Evolutionary conservation across 768 basidiomycete genomes (phyloP), one percentile per base, ranked within the genome.

Genomic region (Mycena kentingensis): DNA sequence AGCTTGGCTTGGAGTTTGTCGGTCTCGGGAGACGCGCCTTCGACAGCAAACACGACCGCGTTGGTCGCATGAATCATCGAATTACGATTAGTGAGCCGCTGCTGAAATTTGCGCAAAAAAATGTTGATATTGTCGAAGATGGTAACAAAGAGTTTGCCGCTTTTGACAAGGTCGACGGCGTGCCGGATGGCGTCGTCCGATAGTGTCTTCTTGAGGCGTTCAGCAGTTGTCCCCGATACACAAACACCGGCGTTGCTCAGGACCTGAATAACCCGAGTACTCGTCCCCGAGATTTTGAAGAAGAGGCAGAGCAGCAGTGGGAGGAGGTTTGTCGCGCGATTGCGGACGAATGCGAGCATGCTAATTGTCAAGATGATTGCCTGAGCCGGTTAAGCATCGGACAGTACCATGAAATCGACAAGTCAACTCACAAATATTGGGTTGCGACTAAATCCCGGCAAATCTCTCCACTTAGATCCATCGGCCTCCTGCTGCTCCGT

Each of bases 91-190:
- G 60, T 61, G 15, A 71, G 12, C 10, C 63, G 57, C 42, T 71
- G 68, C 38, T 69, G 58, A 19, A 51, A 61, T 54, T 70, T 69
- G 22, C 65, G 61, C 1, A 69, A 50, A 43, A 63, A 70, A 34
- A 71, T 59, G 38, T 71, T 71, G 63, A 70, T 68, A 50, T 71
- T 70, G 51, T 71, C 67, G 51, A 68, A 70, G 16, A 67, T 64
- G 19, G 52, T 48, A 36, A 49, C 55, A 25, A 60, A 63, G 5
- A 60, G 41, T 13, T 54, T 19, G 26, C 58, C 54, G n/a, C 61
- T 61, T 18, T 38, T 58, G 18, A 69, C 60, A 5, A 68, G 59
- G 4, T 59, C 46, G n/a, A 59, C 46, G 18, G 68, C 66, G 24
- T 54, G 46, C 2, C 28, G 21, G 8, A 63, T 62, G 2, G 65